Percentiles rank a stretch among this genome's conserved stretches.
phyloP scores from a whole-genome alignment of 768 basidiomycete species.

The Kwoniella dejecticola region DNA sequence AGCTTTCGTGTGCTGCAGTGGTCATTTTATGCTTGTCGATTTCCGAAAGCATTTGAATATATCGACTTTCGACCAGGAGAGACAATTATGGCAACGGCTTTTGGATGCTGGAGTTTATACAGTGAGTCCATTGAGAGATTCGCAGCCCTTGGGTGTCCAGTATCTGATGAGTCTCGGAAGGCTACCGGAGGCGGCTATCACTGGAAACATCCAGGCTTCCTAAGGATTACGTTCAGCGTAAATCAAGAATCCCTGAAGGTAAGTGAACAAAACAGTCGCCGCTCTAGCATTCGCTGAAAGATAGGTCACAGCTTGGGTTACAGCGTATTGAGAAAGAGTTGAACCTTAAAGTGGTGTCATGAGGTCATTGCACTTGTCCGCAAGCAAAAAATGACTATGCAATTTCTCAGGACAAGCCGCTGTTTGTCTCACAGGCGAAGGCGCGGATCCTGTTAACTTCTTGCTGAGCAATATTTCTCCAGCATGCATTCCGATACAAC shows the following conservation, averaged over 20 bases:
- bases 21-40: background rate
- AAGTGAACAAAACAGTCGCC: background rate
- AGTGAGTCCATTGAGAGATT: background rate
- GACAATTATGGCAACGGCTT: background rate
- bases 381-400: too few relatives aligned
- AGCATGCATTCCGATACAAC: too few relatives aligned
- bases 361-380: too few relatives aligned
- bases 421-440: too few relatives aligned
- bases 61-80: background rate
- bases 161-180: background rate
- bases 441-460: too few relatives aligned
- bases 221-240: background rate
- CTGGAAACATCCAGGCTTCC: background rate
- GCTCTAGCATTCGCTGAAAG: background rate
- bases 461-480: too few relatives aligned
- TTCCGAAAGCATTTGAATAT: background rate
- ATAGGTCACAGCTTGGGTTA: background rate
- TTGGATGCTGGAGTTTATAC: background rate
- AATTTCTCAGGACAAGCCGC: too few relatives aligned
- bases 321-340: background rate
- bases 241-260: background rate
- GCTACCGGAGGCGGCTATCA: background rate
- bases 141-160: background rate
- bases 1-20: background rate
- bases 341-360: background rate